phyloP scores from a whole-genome alignment of 257 asterid species.

The Rehmannia glutinosa region DNA sequence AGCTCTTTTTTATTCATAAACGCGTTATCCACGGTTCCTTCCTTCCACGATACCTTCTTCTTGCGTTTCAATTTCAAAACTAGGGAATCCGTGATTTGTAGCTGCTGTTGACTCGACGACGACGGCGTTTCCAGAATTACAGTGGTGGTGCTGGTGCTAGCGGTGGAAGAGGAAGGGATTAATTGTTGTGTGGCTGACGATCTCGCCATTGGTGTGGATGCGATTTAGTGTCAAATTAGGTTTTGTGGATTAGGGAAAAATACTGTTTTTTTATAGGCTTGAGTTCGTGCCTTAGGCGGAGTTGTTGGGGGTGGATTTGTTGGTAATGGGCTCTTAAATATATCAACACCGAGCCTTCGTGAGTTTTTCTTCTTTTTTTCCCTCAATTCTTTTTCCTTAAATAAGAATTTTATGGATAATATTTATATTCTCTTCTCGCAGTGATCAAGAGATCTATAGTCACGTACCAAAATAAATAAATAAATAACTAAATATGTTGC shows the following conservation, averaged over 20 bases:
- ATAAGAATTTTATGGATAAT: no score
- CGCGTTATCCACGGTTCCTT: slow-evolving; percentile 62
- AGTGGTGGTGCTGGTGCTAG: slow-evolving; percentile 14
- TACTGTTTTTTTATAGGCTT: not conserved
- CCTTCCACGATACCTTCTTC: slow-evolving; percentile 44
- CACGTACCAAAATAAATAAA: no score
- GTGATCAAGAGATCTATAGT: no score
- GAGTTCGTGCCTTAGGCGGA: not conserved
- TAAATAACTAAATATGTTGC: no score
- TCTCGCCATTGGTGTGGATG: slow-evolving; percentile 27
- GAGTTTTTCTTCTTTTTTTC: no score
- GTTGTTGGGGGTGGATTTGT: slow-evolving; percentile 9
- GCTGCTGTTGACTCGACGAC: slow-evolving; percentile 26
- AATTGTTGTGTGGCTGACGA: slow-evolving; percentile 17
- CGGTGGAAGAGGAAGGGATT: slow-evolving; percentile 11
- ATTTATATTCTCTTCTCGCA: no score
- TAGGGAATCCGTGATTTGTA: slow-evolving; percentile 29
- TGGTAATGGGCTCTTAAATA: not conserved
- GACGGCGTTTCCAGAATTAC: slow-evolving; percentile 26
- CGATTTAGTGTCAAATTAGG: not conserved
- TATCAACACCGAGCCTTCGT: no score
- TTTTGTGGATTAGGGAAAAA: slow-evolving; percentile 15
- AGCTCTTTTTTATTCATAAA: slow-evolving; percentile 61
- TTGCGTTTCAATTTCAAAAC: slow-evolving; percentile 39
- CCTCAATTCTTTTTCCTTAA: no score